Evolutionary conservation across 2,329 filamentous ascomycete species (phyloP).

Genomic region (Verticillium albo-atrum): DNA sequence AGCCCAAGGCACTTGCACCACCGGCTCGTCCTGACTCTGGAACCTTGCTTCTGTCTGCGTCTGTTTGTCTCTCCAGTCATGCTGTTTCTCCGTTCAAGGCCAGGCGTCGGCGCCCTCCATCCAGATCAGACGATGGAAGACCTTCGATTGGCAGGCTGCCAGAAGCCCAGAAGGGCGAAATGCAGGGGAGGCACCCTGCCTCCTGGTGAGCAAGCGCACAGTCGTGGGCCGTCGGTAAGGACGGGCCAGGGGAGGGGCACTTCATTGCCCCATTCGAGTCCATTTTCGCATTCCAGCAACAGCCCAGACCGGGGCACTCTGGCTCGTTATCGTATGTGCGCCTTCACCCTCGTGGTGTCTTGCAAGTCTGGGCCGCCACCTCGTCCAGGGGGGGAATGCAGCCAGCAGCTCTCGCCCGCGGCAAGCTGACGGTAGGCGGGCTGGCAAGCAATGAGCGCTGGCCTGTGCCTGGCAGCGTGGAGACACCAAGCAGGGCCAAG

Average conservation of each 20-base stretch:
- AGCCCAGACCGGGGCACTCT: conserved; percentile 1
- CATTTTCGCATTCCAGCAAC: not conserved
- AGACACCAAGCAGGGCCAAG: not conserved
- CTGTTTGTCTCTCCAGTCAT: not conserved
- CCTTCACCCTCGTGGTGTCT: not conserved
- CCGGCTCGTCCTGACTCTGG: not conserved
- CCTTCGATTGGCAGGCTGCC: not conserved
- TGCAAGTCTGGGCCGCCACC: not conserved
- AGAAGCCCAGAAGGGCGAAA: not conserved
- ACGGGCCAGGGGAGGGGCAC: not conserved
- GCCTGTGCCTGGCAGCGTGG: conserved; percentile 2
- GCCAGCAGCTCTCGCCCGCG: not conserved
- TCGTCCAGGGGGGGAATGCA: not conserved
- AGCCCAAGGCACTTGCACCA: not conserved
- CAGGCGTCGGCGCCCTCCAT: not conserved
- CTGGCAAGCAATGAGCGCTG: not conserved
- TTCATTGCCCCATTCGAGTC: not conserved
- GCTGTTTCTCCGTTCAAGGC: not conserved
- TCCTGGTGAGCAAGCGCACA: not conserved
- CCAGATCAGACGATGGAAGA: not conserved
- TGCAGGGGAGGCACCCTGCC: not conserved
- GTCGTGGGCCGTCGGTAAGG: not conserved
- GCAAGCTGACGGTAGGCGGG: not conserved
- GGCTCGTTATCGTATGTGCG: not conserved
- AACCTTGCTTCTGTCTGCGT: not conserved